Evolutionary conservation across 805 yeast genomes (phyloP).

Genomic region (Ogataea minuta): DNA sequence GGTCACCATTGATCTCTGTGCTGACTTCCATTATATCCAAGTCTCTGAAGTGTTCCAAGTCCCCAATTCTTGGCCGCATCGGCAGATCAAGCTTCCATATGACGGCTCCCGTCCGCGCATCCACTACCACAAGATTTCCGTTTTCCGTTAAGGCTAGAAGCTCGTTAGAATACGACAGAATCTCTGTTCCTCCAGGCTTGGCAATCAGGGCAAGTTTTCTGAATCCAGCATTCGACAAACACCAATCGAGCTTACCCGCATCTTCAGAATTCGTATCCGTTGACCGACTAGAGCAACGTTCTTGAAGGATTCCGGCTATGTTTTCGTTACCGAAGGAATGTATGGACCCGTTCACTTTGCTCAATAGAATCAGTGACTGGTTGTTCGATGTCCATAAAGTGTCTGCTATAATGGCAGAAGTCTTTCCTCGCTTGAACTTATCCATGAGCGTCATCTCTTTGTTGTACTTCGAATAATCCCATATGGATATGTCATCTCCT

Average conservation of each 20-base stretch:
- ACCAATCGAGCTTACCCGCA: conserved; percentile 39
- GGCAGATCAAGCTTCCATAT: conserved; percentile 21
- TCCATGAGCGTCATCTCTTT: conserved; percentile 53
- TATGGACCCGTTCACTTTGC: conserved; percentile 53
- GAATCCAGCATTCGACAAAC: conserved; percentile 37
- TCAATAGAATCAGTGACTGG: conserved; percentile 47
- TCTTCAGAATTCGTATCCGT: not conserved
- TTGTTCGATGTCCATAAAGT: conserved; percentile 53
- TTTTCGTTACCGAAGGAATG: conserved; percentile 57
- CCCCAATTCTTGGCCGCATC: not conserved
- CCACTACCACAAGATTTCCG: conserved; percentile 21
- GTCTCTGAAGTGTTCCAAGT: not conserved
- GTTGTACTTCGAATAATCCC: conserved; percentile 59
- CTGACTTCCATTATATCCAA: not conserved
- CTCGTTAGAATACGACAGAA: conserved; percentile 11
- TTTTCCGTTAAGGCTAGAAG: conserved; percentile 28
- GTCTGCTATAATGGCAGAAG: conserved; percentile 50
- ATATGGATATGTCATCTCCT: conserved; percentile 62
- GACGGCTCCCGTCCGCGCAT: conserved; percentile 18
- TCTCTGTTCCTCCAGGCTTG: not conserved
- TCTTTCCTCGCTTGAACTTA: conserved; percentile 60
- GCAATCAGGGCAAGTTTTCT: conserved; percentile 17
- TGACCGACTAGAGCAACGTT: conserved; percentile 3
- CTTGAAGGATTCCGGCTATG: conserved; percentile 15
- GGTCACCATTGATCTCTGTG: conserved; percentile 20